Conservation (phyloP, 768 basidiomycete genomes). For the Boletus pseudopeckii region DNA sequence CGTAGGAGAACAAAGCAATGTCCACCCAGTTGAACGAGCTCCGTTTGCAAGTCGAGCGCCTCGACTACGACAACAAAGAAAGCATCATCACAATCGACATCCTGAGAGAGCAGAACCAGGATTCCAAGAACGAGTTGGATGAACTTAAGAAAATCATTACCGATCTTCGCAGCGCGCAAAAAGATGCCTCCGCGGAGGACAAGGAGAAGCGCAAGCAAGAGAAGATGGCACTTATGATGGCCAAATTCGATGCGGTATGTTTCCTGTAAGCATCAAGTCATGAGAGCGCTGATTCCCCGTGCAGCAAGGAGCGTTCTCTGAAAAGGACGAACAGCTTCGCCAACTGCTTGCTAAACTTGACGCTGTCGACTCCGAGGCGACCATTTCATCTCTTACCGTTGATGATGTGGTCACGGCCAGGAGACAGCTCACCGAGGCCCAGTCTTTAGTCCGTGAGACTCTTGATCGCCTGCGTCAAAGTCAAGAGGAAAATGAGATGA, state of each 20-base stretch:
- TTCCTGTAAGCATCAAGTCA: not conserved
- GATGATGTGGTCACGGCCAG: conserved; percentile 82
- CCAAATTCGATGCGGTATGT: conserved; percentile 91
- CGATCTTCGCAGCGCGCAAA: conserved; percentile 78
- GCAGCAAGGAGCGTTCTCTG: conserved; percentile 90
- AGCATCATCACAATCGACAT: conserved; percentile 89
- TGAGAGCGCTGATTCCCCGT: conserved; percentile 3
- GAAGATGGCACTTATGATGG: conserved; percentile 99
- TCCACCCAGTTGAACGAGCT: conserved; percentile 91
- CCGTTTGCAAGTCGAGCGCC: conserved; percentile 82
- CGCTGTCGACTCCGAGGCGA: conserved; percentile 61
- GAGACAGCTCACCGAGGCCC: conserved; percentile 86
- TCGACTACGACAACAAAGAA: conserved; percentile 97
- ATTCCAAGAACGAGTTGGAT: conserved; percentile 84
- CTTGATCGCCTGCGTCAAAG: conserved; percentile 85
- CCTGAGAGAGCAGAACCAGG: conserved; percentile 89
- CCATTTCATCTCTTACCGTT: conserved; percentile 54
- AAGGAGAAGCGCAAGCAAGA: conserved; percentile 99
- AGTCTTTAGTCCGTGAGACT: conserved; percentile 80
- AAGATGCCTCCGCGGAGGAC: conserved; percentile 86
- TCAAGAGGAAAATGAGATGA: conserved; percentile 90
- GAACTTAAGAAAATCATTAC: conserved; percentile 78
- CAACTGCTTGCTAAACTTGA: conserved; percentile 82
- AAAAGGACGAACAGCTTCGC: conserved; percentile 92
- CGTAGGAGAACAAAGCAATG: conserved; percentile 90